Conservation (phyloP, 441 rosid species). For the Populus hybrid region DNA sequence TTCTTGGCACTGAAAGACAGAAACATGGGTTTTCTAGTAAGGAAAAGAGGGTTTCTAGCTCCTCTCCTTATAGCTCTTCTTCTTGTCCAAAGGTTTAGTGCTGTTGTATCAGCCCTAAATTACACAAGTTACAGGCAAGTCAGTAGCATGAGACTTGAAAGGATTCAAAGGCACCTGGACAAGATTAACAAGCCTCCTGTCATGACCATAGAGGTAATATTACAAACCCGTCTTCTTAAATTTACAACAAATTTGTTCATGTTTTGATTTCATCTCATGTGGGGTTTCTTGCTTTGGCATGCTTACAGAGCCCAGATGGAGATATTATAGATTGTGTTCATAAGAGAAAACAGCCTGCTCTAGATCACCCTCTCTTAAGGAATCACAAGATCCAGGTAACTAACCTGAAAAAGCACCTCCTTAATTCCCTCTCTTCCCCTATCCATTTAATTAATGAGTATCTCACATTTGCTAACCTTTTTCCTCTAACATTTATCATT, state of each 20-base stretch:
- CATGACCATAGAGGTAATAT: constrained; percentile 70
- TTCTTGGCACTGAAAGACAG: constrained; percentile 42
- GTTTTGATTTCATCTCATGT: not conserved
- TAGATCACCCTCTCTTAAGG: constrained; percentile 88
- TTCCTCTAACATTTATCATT: not conserved
- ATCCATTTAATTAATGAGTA: constrained; percentile 1
- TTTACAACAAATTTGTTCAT: not conserved
- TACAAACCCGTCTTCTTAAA: not conserved
- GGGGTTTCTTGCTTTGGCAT: not conserved
- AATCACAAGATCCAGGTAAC: constrained; percentile 94
- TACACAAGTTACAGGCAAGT: constrained; percentile 53
- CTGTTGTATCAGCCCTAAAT: constrained; percentile 39
- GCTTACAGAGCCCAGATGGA: constrained; percentile 89
- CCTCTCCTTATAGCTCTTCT: constrained; percentile 25
- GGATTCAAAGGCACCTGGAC: constrained; percentile 80
- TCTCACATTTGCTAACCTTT: not conserved
- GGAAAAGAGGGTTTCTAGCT: constrained; percentile 22
- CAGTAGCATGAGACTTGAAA: constrained; percentile 66
- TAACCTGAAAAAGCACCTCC: not conserved
- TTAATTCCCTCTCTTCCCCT: not conserved
- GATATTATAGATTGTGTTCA: constrained; percentile 89
- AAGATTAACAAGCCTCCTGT: constrained; percentile 80
- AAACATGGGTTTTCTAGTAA: constrained; percentile 29
- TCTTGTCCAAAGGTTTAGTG: constrained; percentile 7
- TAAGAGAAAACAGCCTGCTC: constrained; percentile 83